A percentile compares a stretch with the other conserved stretches of the same genome.
These are phyloP conservation scores for Rhynchosporium agropyri DNA, from an alignment of 2,329 filamentous ascomycete species.

Conservation along the genomic window DNA sequence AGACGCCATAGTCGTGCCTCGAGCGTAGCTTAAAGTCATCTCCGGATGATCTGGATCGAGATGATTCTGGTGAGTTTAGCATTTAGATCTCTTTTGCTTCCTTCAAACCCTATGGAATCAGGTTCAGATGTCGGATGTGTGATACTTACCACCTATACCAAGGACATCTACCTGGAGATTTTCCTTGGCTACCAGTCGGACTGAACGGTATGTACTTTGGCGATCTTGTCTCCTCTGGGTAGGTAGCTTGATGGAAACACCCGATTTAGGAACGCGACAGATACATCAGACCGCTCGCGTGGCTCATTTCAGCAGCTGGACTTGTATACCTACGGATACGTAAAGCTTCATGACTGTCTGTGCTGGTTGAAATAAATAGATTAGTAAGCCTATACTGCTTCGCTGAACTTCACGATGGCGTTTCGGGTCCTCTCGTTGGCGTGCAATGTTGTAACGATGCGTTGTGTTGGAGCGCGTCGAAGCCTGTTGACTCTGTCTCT, in stretches of 20 bases:
- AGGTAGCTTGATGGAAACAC: background rate
- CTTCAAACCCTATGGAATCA: background rate
- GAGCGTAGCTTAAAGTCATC: background rate
- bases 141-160: no score
- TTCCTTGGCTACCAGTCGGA: constrained; percentile 12
- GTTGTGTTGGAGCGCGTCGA: no score
- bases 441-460: no score
- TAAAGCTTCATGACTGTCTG: no score
- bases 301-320: background rate
- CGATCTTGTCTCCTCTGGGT: constrained; percentile 9
- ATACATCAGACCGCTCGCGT: background rate
- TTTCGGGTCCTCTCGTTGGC: no score
- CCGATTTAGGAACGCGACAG: background rate
- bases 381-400: no score
- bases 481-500: no score
- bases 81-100: background rate
- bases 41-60: background rate
- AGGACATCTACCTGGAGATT: constrained; percentile 8
- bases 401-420: no score
- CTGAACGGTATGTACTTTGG: constrained; percentile 6
- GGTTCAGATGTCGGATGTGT: no score
- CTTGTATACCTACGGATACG: no score
- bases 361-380: no score
- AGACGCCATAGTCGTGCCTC: constrained; percentile 1
- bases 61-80: background rate